These are phyloP conservation scores for Pyrenula aspistea DNA, from an alignment of 495 filamentous ascomycete species.

Conservation along the genomic window DNA sequence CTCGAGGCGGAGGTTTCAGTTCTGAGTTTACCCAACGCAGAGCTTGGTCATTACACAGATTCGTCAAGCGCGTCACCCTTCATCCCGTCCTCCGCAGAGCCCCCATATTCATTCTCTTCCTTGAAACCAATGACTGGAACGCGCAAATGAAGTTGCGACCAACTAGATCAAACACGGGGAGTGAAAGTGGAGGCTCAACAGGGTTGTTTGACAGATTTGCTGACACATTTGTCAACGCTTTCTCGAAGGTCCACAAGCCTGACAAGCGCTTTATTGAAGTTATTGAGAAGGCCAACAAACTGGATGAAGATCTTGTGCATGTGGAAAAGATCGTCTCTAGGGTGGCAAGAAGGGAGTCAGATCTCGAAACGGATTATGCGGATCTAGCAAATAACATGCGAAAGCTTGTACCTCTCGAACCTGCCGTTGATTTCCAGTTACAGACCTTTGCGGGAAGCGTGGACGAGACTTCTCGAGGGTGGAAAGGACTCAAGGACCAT, in stretches of 20 bases:
- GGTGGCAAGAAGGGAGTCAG: slow-evolving; percentile 75
- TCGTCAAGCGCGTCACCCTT: slow-evolving; percentile 72
- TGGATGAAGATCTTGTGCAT: slow-evolving; percentile 86
- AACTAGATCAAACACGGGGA: slow-evolving; percentile 40
- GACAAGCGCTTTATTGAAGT: slow-evolving; percentile 93
- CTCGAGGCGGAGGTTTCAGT: slow-evolving; percentile 89
- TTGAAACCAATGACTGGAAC: slow-evolving; percentile 93
- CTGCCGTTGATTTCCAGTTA: slow-evolving; percentile 67
- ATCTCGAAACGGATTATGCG: slow-evolving; percentile 78
- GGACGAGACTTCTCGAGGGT: slow-evolving; percentile 64
- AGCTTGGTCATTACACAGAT: slow-evolving; percentile 83
- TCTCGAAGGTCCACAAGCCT: slow-evolving; percentile 89
- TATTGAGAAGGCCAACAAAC: slow-evolving; percentile 81
- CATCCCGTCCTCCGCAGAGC: slow-evolving; percentile 86
- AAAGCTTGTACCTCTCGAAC: slow-evolving; percentile 81
- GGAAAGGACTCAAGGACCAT: slow-evolving; percentile 70
- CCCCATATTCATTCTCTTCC: slow-evolving; percentile 69
- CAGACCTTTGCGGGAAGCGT: slow-evolving; percentile 77
- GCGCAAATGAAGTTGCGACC: slow-evolving; percentile 75
- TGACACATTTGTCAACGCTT: slow-evolving; percentile 95
- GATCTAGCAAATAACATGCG: slow-evolving; percentile 90
- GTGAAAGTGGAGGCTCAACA: slow-evolving; percentile 34
- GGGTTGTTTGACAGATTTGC: slow-evolving; percentile 89
- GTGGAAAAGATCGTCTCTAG: slow-evolving; percentile 89
- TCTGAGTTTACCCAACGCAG: slow-evolving; percentile 85